Evolutionary conservation across 2,329 filamentous ascomycete species (phyloP).

Genomic region (Amylocarpus encephaloides): DNA sequence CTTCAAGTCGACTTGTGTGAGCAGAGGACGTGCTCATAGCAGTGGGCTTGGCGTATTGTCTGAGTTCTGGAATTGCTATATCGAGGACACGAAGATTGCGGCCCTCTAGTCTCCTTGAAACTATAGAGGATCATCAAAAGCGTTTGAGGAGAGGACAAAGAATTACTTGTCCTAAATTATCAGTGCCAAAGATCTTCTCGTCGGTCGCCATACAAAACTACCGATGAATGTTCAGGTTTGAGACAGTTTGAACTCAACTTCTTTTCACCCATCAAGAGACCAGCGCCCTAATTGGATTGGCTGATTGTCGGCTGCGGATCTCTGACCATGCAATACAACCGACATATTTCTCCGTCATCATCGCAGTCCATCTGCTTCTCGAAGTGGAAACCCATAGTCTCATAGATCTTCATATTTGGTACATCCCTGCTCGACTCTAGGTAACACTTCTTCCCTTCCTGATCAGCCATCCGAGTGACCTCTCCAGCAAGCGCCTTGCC

Average conservation of each 20-base stretch:
- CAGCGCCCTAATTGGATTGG: neutral
- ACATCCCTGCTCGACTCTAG: slow-evolving; percentile 62
- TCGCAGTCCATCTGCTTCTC: slow-evolving; percentile 61
- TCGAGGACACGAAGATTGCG: no score
- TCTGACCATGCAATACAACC: slow-evolving; percentile 44
- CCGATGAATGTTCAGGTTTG: no score
- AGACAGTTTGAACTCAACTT: no score
- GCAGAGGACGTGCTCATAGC: no score
- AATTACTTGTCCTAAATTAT: no score
- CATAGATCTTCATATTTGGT: slow-evolving; percentile 66
- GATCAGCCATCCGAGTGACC: slow-evolving; percentile 58
- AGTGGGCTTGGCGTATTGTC: no score
- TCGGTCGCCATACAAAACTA: no score
- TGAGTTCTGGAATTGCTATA: no score
- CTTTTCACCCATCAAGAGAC: neutral
- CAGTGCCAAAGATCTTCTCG: no score
- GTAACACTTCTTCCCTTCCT: slow-evolving; percentile 59
- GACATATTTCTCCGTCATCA: slow-evolving; percentile 51
- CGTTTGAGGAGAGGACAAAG: no score
- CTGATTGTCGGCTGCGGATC: slow-evolving; percentile 29
- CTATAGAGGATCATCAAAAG: no score
- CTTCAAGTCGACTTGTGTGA: no score
- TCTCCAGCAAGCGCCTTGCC: slow-evolving; percentile 57
- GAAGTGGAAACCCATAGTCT: slow-evolving; percentile 60
- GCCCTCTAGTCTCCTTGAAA: neutral